A percentile compares a stretch with the other conserved stretches of the same genome.
Conservation (phyloP, 352 stramenopile species). For the Phytopythium vexans region DNA sequence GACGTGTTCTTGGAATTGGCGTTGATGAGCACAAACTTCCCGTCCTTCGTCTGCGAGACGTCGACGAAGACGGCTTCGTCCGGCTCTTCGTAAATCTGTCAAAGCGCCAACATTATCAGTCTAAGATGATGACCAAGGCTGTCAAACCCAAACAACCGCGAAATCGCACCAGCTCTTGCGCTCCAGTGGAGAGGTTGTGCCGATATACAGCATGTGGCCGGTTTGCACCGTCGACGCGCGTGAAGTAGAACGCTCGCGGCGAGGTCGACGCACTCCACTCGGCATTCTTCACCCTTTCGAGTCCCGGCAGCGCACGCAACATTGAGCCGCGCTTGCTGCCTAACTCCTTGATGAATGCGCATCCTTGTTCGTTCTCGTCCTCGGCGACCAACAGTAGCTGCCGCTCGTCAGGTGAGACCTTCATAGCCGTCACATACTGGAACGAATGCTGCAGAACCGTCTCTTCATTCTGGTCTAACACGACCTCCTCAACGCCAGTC, state of each 20-base stretch:
- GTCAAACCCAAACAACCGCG: not conserved
- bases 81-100: conserved; percentile 71
- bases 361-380: conserved; percentile 64
- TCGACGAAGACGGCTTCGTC: conserved; percentile 84
- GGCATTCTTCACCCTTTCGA: conserved; percentile 59
- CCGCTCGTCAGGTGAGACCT: conserved; percentile 65
- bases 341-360: conserved; percentile 42
- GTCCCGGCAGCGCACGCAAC: conserved; percentile 17
- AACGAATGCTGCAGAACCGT: conserved; percentile 48
- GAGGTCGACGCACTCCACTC: conserved; percentile 42
- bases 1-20: conserved; percentile 86
- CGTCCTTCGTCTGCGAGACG: conserved; percentile 83
- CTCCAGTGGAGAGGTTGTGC: conserved; percentile 44
- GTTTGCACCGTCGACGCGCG: conserved; percentile 55
- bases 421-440: conserved; percentile 71
- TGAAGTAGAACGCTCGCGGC: conserved; percentile 64
- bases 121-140: not conserved
- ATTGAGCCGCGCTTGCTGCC: conserved; percentile 4
- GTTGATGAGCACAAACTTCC: conserved; percentile 77
- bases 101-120: not conserved
- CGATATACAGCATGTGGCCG: conserved; percentile 63
- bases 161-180: conserved; percentile 49
- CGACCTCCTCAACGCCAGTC: conserved; percentile 40
- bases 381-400: conserved; percentile 67
- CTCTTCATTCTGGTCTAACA: conserved; percentile 78